Base-by-base conservation (phyloP, 176 grass and related monocot genomes). In the Paspalum vaginatum region DNA sequence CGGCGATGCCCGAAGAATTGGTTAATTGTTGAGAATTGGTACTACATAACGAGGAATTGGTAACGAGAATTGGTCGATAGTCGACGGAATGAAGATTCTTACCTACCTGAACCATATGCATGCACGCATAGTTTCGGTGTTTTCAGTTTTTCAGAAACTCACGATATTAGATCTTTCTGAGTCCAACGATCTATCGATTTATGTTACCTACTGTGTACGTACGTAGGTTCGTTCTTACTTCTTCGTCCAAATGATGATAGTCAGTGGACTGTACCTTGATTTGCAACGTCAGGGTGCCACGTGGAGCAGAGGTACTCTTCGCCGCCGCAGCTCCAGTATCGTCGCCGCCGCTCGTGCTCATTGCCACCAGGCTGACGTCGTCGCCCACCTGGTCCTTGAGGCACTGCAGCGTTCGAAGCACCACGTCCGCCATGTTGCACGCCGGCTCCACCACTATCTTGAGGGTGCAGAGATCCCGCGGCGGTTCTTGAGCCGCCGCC, bases 361-460 rank as follows among this genome's bases (percentile, higher is more conserved):
- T 77, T 3, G 88, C 80, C 54, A 91, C 68, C 83, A 93, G 63
- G 80, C 21, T 85, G 63, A 91, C 74, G 65, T 56, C 75, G 44
- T 62, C 77, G 6, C 83, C 85, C 3, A 68, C 62, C 87, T 63
- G 62, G 4, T 85, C 72, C 61, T 82, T 91, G 37, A 97, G 82
- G 80, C 90, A 89, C 59, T 84, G 60, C 72, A 93, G 80, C 17
- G 79, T 79, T 60, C 58, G 74, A 13, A 97, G 43, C 75, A 87
- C 70, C 52, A 91, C 65, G 65, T 89, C 88, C 26, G 73, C 83
- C 67, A 79, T 79, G 56, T 83, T 79, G 45, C 75, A 84, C 15
- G 76, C 41, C 6, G 86, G 48, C 16, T 81, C 75, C 58, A 81
- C 32, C 21, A 6, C n/a, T 53, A 97, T 85, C 24, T 53, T 90